Evolutionary conservation across 1,284 basidiomycete species (phyloP).

Genomic region (Cronartium quercuum): DNA sequence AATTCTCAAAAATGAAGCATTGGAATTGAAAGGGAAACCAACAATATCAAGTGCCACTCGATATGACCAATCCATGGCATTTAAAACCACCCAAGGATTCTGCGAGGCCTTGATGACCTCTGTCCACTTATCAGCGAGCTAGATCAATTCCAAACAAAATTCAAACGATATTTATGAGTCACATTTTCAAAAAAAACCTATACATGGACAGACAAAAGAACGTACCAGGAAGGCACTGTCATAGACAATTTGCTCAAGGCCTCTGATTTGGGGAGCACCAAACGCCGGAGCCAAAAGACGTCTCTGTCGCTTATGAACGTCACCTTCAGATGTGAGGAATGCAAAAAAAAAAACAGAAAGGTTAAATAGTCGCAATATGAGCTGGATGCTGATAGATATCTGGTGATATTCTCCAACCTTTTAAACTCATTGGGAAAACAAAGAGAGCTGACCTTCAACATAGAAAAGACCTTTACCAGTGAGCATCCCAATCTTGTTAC

Average conservation of each 20-base stretch:
- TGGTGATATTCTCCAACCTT: constrained; percentile 45
- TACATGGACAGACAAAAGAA: neutral
- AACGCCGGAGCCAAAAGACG: constrained; percentile 53
- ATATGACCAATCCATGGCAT: neutral
- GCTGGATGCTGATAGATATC: constrained; percentile 56
- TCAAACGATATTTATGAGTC: neutral
- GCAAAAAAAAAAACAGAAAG: constrained; percentile 1
- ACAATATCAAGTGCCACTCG: constrained; percentile 1
- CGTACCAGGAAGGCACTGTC: neutral
- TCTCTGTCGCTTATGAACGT: constrained; percentile 55
- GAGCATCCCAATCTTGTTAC: constrained; percentile 54
- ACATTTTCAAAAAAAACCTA: neutral
- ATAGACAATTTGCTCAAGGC: neutral
- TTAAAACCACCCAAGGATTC: neutral
- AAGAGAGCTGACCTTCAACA: constrained; percentile 42
- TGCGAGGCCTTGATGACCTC: neutral
- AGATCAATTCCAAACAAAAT: neutral
- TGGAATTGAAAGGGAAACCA: constrained; percentile 42
- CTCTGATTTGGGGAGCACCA: constrained; percentile 44
- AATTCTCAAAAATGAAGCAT: too few species aligned
- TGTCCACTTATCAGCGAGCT: neutral
- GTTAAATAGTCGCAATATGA: constrained; percentile 47
- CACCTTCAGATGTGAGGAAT: constrained; percentile 45
- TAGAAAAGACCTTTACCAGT: constrained; percentile 42
- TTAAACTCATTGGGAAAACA: neutral